Base-by-base conservation (phyloP, 2,329 filamentous ascomycete genomes). In the Fragosphaeria purpurea region DNA sequence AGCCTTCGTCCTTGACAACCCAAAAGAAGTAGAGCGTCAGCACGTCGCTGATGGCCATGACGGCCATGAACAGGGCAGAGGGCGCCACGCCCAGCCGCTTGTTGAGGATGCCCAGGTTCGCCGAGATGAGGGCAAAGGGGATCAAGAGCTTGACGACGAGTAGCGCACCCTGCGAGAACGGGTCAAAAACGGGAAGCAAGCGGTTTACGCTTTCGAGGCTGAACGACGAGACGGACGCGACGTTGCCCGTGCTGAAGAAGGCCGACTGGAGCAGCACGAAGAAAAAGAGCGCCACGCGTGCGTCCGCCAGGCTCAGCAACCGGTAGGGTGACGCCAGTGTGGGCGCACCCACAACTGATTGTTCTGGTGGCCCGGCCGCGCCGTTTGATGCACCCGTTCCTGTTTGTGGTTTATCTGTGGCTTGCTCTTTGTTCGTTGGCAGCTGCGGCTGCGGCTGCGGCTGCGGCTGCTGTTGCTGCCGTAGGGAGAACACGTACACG, bases 11-110 rank as follows among this genome's bases (percentile, higher is more conserved):
- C 61, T 86, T 86, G 44, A 98, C 93, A 60, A 95, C 88, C 82
- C 88, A 98, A 70, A 98, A 98, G 72, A 98, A 98, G 61, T 93
- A 88, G 48, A 98, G 74, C 4, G 93, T 97, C 64, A 97, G 75
- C 46, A 95, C 80, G 63, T 98, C 93, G 54, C 86, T 90, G 47
- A 94, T 80, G 1, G 86, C 86, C 80, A 96, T 95, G 47, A 95
- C 89, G 2, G 91, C 72, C 85, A 96, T 96, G 69, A 97, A 96
- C 4, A 98, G 71, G 6, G 89, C 88, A 40, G 86, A 89, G 0
- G 89, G 90, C 7, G 89, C 85, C 0, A 98, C 85, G 12, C 86
- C 85, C 0, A 98, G 72, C 6, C 85, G 73, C 59, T 82, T 83
- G 65, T 96, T 98, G 12, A 98, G 74, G 10, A 98, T 86, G 1